phyloP scores from a whole-genome alignment of 1,284 basidiomycete species.

The Ceratobasidium sp. region DNA sequence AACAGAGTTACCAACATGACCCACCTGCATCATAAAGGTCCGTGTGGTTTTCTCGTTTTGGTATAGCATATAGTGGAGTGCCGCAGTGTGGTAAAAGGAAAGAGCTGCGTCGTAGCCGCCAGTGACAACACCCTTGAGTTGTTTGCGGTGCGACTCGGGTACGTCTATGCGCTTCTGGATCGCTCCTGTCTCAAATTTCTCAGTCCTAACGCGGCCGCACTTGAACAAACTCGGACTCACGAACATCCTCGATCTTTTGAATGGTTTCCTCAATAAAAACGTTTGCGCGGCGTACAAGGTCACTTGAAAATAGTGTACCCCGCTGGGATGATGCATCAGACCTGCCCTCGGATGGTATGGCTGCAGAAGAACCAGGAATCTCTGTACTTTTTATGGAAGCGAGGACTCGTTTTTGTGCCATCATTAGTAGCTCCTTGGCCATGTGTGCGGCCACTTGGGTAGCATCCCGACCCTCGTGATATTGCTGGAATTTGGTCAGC shows the following conservation, averaged over 20 bases:
- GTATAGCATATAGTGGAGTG: conserved; percentile 10
- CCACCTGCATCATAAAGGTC: conserved; percentile 5
- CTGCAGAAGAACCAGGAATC: background rate
- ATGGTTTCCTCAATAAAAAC: background rate
- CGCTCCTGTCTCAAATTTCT: background rate
- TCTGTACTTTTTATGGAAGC: background rate
- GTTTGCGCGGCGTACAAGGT: background rate
- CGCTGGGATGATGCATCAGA: background rate
- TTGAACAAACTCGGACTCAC: background rate
- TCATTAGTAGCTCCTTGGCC: background rate
- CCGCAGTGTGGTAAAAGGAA: background rate
- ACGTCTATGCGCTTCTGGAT: background rate
- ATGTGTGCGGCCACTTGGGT: background rate
- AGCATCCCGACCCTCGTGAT: background rate
- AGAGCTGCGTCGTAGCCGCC: background rate
- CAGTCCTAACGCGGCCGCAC: background rate
- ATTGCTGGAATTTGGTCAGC: background rate
- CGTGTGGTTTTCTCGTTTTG: background rate
- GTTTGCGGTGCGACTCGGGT: background rate
- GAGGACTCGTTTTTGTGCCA: background rate
- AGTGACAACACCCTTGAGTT: background rate
- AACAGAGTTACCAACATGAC: background rate
- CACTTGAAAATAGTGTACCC: background rate
- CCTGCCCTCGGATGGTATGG: background rate
- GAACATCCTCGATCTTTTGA: background rate